These are phyloP conservation scores for Diaporthe destruens DNA, from an alignment of 2,329 filamentous ascomycete genomes.

Conservation along the genomic window DNA sequence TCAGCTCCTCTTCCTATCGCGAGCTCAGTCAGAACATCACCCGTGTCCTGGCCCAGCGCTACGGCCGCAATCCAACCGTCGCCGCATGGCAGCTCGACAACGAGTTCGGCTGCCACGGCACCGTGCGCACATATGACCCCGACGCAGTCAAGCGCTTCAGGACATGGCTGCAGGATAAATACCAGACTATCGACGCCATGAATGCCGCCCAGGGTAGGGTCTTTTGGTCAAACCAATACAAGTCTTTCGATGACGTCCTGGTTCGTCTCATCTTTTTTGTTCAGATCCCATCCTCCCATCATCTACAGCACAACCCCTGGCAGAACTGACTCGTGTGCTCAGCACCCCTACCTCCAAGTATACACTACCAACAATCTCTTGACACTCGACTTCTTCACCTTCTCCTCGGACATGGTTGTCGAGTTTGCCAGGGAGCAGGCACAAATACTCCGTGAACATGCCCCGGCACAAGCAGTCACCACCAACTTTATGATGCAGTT, in stretches of 20 bases:
- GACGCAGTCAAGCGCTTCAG: conserved; percentile 44
- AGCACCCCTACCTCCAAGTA: conserved; percentile 44
- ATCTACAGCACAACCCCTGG: too few species aligned
- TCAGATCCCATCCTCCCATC: too few species aligned
- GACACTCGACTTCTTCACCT: conserved; percentile 45
- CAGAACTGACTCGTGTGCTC: not conserved
- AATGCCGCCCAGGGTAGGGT: conserved; percentile 45
- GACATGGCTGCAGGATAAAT: conserved; percentile 44
- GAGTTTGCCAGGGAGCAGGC: conserved; percentile 46
- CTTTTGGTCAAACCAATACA: conserved; percentile 46
- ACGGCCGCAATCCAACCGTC: conserved; percentile 42
- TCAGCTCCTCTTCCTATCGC: conserved; percentile 45
- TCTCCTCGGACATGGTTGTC: conserved; percentile 46
- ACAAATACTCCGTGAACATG: conserved; percentile 42
- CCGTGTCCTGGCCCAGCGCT: conserved; percentile 43
- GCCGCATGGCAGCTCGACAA: conserved; percentile 46
- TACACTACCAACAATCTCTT: conserved; percentile 45
- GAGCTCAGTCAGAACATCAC: conserved; percentile 45
- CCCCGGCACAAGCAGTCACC: conserved; percentile 44
- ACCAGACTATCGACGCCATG: conserved; percentile 44
- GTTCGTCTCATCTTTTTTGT: too few species aligned
- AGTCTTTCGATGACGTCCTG: conserved; percentile 43
- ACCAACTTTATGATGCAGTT: conserved; percentile 44
- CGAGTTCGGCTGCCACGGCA: conserved; percentile 45
- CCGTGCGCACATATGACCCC: conserved; percentile 43